phyloP scores from a whole-genome alignment of 192 early-diverging fungal species.

The Coemansia sp. region DNA sequence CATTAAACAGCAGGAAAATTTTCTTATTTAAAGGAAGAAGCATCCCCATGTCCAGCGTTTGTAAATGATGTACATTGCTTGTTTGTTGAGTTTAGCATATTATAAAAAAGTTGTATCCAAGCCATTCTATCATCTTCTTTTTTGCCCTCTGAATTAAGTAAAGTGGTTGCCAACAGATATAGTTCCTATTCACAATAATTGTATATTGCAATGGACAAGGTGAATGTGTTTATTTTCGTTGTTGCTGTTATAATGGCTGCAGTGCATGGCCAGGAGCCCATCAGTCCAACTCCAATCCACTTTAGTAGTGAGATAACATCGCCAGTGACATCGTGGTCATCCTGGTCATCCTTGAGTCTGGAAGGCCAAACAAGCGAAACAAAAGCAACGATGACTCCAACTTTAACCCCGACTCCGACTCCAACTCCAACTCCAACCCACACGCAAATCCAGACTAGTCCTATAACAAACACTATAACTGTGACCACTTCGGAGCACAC shows the following conservation, averaged over 20 bases:
- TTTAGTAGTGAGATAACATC: conserved; percentile 3
- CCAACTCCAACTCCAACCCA: background rate
- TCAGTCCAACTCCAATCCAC: conserved; percentile 9
- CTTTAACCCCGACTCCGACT: background rate
- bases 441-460: background rate
- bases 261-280: background rate
- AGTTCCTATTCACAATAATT: no score
- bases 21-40: background rate
- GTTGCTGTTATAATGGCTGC: background rate
- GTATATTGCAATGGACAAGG: background rate
- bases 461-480: background rate
- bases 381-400: background rate
- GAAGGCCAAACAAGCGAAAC: background rate
- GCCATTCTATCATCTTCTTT: background rate
- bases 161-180: no score
- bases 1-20: background rate
- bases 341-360: background rate
- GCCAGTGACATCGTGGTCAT: background rate
- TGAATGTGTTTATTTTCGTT: background rate
- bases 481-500: background rate
- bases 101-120: no score
- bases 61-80: background rate
- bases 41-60: background rate
- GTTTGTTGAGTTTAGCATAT: no score
- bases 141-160: background rate